Evolutionary conservation across 108 stramenopile genomes (phyloP), one percentile per base, ranked within the genome.

Genomic region (Mayamaea pseudoterrestris): DNA sequence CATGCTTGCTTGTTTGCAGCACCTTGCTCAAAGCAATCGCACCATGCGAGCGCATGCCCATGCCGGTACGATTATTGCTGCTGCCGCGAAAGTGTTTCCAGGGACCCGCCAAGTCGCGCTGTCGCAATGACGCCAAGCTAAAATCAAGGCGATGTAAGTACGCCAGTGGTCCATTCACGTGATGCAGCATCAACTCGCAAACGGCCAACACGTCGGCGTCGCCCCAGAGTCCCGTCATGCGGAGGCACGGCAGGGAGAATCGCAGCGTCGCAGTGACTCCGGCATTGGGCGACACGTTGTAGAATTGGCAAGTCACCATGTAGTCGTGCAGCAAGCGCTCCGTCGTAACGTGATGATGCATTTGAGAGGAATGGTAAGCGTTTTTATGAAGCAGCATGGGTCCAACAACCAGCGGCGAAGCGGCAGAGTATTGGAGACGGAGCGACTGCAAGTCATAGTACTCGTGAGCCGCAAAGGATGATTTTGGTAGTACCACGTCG

Each of bases 191-290:
- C 0, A 88, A 29, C 50, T 88, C 86, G 1, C 40, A 50, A 27
- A 88, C 35, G 7, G 86, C 80, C 41, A 88, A 26, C 79, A 83
- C 78, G 61, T 88, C 86, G 44, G 73, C 65, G 71, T 88, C 86
- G 55, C 78, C 79, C 50, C 83, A 88, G 28, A 42, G 22, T 35
- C 76, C 81, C 0, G 65, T 64, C 25, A 83, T 73, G 0, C 86
- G 73, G 13, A 88, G 30, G 2, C 74, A 57, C 6, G 86, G 81
- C 8, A 80, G 39, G 13, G 57, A 58, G 48, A 69, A 83, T 11
- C 86, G 76, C 3, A 88, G 30, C 2, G 80, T 58, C 1, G 81
- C 68, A 29, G 83, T 35, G 13, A 88, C 55, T 13, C 86, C 86
- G 1, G 81, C 41, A 56, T 88, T 88, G 18, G 50, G 30, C 13